Conservation (phyloP, 73 alveolate species). For the Paramecium sonneborni region DNA sequence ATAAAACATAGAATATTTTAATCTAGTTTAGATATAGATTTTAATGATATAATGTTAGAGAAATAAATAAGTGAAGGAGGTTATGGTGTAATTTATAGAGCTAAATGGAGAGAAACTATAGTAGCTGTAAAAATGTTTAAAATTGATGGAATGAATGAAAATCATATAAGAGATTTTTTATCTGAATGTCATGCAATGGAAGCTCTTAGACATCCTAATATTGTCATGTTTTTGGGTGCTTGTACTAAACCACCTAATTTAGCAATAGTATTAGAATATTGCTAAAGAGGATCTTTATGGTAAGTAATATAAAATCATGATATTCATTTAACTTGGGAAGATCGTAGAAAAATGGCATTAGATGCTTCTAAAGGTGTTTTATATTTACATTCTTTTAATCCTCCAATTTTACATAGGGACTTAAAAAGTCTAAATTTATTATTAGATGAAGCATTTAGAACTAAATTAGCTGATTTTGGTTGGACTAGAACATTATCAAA, state of each 20-base stretch:
- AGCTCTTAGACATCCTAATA: slow-evolving; percentile 97
- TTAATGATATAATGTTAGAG: slow-evolving; percentile 86
- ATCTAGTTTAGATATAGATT: slow-evolving; percentile 86
- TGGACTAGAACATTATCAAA: slow-evolving; percentile 94
- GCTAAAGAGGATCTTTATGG: slow-evolving; percentile 96
- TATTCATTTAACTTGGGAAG: slow-evolving; percentile 88
- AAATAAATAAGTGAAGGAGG: slow-evolving; percentile 96
- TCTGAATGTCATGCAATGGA: slow-evolving; percentile 98
- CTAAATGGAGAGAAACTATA: slow-evolving; percentile 96
- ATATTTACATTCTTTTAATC: slow-evolving; percentile 94
- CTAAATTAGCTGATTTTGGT: slow-evolving; percentile 99
- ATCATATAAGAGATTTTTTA: slow-evolving; percentile 90
- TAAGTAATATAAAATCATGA: slow-evolving; percentile 88
- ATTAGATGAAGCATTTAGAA: slow-evolving; percentile 92
- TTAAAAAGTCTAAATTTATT: slow-evolving; percentile 94
- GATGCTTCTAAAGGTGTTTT: slow-evolving; percentile 98
- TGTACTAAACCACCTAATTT: slow-evolving; percentile 95
- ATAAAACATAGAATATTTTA: slow-evolving; percentile 71
- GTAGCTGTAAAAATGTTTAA: slow-evolving; percentile 97
- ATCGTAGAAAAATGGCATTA: slow-evolving; percentile 92
- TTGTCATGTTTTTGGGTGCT: slow-evolving; percentile 94
- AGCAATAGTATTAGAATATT: slow-evolving; percentile 92
- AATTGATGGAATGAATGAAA: slow-evolving; percentile 90
- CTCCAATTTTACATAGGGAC: slow-evolving; percentile 98
- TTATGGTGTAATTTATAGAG: slow-evolving; percentile 95